Percentiles rank a stretch among this genome's conserved stretches.
phyloP scores from a whole-genome alignment of 1,284 basidiomycete genomes.

The Cutaneotrichosporon sp. region DNA sequence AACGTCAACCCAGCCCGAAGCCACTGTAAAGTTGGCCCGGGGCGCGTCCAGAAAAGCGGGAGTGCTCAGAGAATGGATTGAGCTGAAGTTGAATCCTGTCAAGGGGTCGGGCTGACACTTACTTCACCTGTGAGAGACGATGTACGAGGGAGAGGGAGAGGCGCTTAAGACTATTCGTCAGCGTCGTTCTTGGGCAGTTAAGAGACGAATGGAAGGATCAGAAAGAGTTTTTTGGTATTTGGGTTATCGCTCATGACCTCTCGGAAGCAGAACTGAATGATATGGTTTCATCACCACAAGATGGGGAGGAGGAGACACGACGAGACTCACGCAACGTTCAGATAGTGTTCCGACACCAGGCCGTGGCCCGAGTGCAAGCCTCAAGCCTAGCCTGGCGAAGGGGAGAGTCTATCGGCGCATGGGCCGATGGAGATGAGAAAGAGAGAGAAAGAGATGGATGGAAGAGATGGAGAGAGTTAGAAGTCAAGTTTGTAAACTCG shows the following conservation, averaged over 20 bases:
- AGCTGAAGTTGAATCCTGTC: slow-evolving; percentile 49
- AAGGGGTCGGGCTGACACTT: slow-evolving; percentile 10
- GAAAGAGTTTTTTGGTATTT: slow-evolving; percentile 43
- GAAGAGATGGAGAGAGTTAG: background rate
- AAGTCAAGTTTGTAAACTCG: background rate
- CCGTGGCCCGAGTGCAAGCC: background rate
- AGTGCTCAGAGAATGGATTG: slow-evolving; percentile 49
- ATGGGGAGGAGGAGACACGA: slow-evolving; percentile 7
- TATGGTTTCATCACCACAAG: slow-evolving; percentile 34
- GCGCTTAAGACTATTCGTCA: slow-evolving; percentile 5
- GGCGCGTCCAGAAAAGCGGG: slow-evolving; percentile 14
- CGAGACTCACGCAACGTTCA: slow-evolving; percentile 8
- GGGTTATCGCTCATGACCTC: slow-evolving; percentile 45
- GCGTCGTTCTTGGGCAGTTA: background rate
- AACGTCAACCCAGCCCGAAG: slow-evolving; percentile 22
- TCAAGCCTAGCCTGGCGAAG: slow-evolving; percentile 10
- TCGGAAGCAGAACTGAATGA: slow-evolving; percentile 50
- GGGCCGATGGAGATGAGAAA: background rate
- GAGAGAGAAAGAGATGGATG: background rate
- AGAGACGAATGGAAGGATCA: slow-evolving; percentile 7
- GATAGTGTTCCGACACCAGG: slow-evolving; percentile 14
- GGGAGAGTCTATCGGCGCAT: slow-evolving; percentile 4
- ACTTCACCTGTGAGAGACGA: background rate
- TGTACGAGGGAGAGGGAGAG: background rate
- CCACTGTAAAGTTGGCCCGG: slow-evolving; percentile 25